Evolutionary conservation across 2,329 filamentous ascomycete genomes (phyloP).

Genomic region (Fusarium sp.): DNA sequence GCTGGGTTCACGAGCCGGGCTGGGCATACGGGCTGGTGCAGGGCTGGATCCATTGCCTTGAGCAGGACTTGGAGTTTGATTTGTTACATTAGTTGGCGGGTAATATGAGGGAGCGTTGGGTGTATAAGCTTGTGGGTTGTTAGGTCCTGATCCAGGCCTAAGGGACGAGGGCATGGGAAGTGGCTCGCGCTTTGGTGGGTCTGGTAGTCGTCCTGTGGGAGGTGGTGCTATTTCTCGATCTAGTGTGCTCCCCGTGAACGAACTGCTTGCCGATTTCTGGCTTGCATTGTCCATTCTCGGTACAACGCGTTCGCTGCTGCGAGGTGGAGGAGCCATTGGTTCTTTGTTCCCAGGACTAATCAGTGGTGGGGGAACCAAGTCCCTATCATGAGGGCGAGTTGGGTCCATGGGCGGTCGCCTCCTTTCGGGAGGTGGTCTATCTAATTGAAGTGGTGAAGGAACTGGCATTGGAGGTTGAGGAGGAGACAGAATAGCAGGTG

Average conservation of each 20-base stretch:
- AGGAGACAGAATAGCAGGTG: slow-evolving; percentile 25
- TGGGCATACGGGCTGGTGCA: not conserved
- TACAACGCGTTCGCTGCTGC: slow-evolving; percentile 60
- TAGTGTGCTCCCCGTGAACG: slow-evolving; percentile 46
- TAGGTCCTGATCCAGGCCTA: slow-evolving; percentile 9
- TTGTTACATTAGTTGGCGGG: not conserved
- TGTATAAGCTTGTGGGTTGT: not conserved
- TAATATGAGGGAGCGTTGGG: not conserved
- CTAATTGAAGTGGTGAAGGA: slow-evolving; percentile 41
- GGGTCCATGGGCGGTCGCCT: slow-evolving; percentile 74
- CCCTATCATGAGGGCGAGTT: slow-evolving; percentile 61
- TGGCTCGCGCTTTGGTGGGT: slow-evolving; percentile 31
- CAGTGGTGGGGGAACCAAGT: slow-evolving; percentile 66
- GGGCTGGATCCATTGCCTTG: not conserved
- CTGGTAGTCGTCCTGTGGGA: slow-evolving; percentile 28
- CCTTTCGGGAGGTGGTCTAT: slow-evolving; percentile 67
- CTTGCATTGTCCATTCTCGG: slow-evolving; percentile 56
- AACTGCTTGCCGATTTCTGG: slow-evolving; percentile 35
- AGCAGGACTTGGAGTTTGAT: not conserved
- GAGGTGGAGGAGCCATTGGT: slow-evolving; percentile 57
- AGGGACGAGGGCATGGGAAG: slow-evolving; percentile 30
- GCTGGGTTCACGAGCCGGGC: not conserved
- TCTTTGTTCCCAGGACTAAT: slow-evolving; percentile 62
- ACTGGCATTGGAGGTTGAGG: slow-evolving; percentile 41
- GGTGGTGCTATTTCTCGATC: slow-evolving; percentile 44